Evolutionary conservation across 129 eudicot species (phyloP).

Genomic region (Solidago caesia): DNA sequence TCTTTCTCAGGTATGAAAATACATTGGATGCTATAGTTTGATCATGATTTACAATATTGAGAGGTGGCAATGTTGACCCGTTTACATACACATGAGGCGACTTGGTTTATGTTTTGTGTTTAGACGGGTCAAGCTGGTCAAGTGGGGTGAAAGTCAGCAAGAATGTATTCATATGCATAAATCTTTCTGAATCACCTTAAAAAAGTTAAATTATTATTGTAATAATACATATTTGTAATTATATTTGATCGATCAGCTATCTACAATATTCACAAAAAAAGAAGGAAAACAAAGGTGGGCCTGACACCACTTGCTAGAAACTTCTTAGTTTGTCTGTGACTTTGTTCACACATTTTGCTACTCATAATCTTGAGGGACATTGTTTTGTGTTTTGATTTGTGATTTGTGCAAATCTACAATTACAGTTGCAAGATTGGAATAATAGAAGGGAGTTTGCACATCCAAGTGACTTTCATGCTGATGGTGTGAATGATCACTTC

Average conservation of each 20-base stretch:
- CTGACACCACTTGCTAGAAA: no score
- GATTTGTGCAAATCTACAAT: conserved; percentile 26
- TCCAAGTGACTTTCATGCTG: conserved; percentile 93
- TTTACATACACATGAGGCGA: no score
- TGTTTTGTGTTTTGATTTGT: conserved; percentile 7
- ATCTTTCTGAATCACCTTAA: no score
- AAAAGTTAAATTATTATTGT: no score
- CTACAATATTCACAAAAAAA: no score
- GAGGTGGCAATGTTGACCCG: neutral
- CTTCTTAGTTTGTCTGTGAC: no score
- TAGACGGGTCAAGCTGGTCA: neutral
- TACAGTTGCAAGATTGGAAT: conserved; percentile 98
- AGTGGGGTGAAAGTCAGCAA: neutral
- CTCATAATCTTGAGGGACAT: conserved; percentile 4
- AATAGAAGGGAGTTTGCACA: conserved; percentile 86
- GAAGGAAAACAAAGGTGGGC: no score
- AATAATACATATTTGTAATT: no score
- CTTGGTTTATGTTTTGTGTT: neutral
- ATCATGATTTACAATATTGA: neutral
- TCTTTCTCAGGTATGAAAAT: conserved; percentile 70
- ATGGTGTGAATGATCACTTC: conserved; percentile 83
- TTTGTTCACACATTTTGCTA: no score
- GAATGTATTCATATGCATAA: no score
- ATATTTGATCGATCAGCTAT: no score
- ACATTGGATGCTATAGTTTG: conserved; percentile 15